Evolutionary conservation across 2,329 filamentous ascomycete species (phyloP).

Genomic region (Lizonia empirigonia): DNA sequence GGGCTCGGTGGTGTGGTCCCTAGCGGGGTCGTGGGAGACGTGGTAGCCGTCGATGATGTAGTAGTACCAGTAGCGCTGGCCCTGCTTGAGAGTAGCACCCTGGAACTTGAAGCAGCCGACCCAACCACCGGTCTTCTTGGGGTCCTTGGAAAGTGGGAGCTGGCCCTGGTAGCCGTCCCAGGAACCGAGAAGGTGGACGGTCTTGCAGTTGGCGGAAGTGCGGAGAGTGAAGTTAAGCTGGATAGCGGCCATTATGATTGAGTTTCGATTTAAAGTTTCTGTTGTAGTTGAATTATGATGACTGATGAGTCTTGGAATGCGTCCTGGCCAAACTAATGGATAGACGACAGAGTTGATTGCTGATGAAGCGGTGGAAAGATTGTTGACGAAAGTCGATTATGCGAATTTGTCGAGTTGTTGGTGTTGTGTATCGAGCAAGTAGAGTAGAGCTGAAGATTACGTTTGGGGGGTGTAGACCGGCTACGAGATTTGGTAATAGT

Average conservation of each 20-base stretch:
- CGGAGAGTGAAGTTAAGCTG: constrained; percentile 96
- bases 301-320: constrained; percentile 30
- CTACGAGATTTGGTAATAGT: constrained; percentile 49
- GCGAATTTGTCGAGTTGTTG: constrained; percentile 37
- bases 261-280: constrained; percentile 31
- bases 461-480: constrained; percentile 49
- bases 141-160: constrained; percentile 90
- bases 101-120: constrained; percentile 97
- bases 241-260: constrained; percentile 75
- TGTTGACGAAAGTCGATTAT: constrained; percentile 32
- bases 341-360: constrained; percentile 41
- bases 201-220: constrained; percentile 95
- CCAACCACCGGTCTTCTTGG: constrained; percentile 89
- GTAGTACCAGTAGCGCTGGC: constrained; percentile 99
- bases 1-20: constrained; percentile 87
- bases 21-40: constrained; percentile 92
- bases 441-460: constrained; percentile 57
- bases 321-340: constrained; percentile 48
- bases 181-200: constrained; percentile 94
- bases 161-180: constrained; percentile 98
- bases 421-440: constrained; percentile 50
- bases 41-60: constrained; percentile 99
- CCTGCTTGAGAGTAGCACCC: constrained; percentile 80
- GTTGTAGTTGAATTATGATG: constrained; percentile 33
- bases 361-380: constrained; percentile 43